Evolutionary conservation across 768 basidiomycete species (phyloP), one percentile per base, ranked within the genome.

Genomic region (Lactifluus hygrophoroides): DNA sequence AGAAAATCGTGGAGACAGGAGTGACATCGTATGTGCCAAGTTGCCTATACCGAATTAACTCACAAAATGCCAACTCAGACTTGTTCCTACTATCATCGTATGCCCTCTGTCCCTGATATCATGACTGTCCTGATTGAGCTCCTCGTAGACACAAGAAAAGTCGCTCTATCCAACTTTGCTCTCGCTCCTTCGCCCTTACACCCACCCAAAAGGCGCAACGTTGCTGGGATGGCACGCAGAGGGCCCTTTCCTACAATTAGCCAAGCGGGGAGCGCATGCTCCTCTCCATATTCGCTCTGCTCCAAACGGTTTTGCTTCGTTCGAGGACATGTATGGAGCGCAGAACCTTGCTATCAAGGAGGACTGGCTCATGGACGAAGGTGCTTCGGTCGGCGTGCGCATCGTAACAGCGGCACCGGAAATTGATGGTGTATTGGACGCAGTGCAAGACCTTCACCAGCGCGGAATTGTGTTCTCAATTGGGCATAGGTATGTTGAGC

Each of bases 221-320:
- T 70, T 92, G 3, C 79, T 94, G 13, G 93, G 93, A 27, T 94
- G 88, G 86, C 93, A 95, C 64, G 88, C 81, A 27, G 93, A 95
- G 71, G 93, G 93, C 0, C 92, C 93, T 0, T 94, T 94, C 74
- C 77, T 94, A 43, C 85, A 90, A 54, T 72, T 82, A 40, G 77
- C 78, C n/a, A 92, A 92, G 69, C 83, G 87, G 44, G 93, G 93
- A 2, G 90, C 88, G 2, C 93, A 95, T 68, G 78, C 86, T 1
- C 80, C 82, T 3, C 74, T 81, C 3, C 82, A 82, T 70, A 81
- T 90, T 30, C 69, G 81, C 25, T 64, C 79, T 23, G 88, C 90
- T 0, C 74, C 76, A 1, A 75, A 81, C n/a, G 85, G 86, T 5
- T 78, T 83, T 60, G 71, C 73, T 25, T 77, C 86, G 1, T 85